Evolutionary conservation across 2,329 filamentous ascomycete species (phyloP), one percentile per base, ranked within the genome.

Genomic region (Colletotrichum lupini): DNA sequence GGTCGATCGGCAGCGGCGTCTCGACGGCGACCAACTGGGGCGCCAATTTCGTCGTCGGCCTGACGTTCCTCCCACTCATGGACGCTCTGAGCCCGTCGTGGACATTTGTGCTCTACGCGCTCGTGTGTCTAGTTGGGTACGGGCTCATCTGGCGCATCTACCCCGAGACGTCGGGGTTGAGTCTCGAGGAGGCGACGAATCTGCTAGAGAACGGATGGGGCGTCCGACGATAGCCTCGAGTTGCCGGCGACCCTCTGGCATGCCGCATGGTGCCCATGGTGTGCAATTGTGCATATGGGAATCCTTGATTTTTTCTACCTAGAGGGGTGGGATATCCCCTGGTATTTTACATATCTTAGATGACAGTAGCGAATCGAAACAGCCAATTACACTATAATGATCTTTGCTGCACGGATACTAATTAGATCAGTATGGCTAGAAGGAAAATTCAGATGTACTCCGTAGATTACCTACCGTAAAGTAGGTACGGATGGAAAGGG

Each of bases 31-130:
- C 94, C 7, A 98, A 91, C 79, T 98, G 96, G 96, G 89, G 88
- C 4, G 92, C 93, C 28, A 98, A 98, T 80, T 97, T 97, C 73
- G 81, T 97, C 22, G 88, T 98, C 1, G 95, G 95, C 0, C 84
- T 97, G 74, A 97, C 94, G 0, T 98, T 98, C 78, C 80, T 98
- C 77, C 95, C 95, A 0, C 89, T 98, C 86, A 95, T 98, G 93
- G 91, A 95, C 74, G 82, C 86, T 11, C 79, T 97, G 75, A 92
- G 90, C 6, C 92, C 95, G 1, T 86, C 88, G 7, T 92, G 91
- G 85, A 97, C 95, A 0, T 98, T 98, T 85, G 88, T 90, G 0
- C 81, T 93, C n/a, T 98, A 98, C 82, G 93, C 93, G 0, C 77
- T 81, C 0, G 85, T 98, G 1, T 98, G 95, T 80, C 82, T 84